These are phyloP conservation scores for Paramyrothecium sp. DNA, from an alignment of 2,329 filamentous ascomycete genomes.

Conservation along the genomic window DNA sequence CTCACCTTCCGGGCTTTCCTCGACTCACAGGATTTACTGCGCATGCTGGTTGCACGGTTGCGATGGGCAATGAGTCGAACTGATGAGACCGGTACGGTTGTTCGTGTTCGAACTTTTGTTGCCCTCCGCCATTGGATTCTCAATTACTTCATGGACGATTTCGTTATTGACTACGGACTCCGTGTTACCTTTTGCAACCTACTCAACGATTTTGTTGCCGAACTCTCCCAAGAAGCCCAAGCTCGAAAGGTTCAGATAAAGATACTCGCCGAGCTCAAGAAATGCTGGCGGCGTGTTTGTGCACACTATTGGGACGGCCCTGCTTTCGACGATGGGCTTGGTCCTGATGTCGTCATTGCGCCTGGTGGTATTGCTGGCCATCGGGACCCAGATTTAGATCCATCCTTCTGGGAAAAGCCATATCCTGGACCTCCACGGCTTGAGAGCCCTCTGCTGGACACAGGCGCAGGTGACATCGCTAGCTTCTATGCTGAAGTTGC, in stretches of 20 bases:
- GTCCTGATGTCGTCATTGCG: constrained; percentile 64
- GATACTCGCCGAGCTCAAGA: constrained; percentile 90
- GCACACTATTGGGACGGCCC: constrained; percentile 82
- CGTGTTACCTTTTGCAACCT: constrained; percentile 77
- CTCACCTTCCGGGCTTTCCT: constrained; percentile 91
- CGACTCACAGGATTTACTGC: constrained; percentile 71
- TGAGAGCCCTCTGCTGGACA: constrained; percentile 33
- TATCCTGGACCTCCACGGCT: constrained; percentile 43
- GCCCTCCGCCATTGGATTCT: constrained; percentile 95
- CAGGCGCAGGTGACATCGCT: constrained; percentile 18
- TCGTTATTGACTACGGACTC: constrained; percentile 72
- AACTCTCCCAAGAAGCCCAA: constrained; percentile 44
- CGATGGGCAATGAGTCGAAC: constrained; percentile 79
- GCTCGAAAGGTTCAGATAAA: constrained; percentile 64
- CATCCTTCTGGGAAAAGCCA: constrained; percentile 50
- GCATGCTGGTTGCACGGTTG: constrained; percentile 80
- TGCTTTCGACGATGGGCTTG: constrained; percentile 61
- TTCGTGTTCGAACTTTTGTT: constrained; percentile 94
- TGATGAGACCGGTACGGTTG: constrained; percentile 86
- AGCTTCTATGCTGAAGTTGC: constrained; percentile 48
- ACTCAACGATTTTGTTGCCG: constrained; percentile 67
- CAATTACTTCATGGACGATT: constrained; percentile 97
- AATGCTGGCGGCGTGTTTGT: constrained; percentile 93
- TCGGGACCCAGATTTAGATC: constrained; percentile 53
- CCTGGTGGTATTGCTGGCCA: constrained; percentile 73